Evolutionary conservation across 176 grass and related monocot genomes (phyloP).

Genomic region (Cenchrus americanus): DNA sequence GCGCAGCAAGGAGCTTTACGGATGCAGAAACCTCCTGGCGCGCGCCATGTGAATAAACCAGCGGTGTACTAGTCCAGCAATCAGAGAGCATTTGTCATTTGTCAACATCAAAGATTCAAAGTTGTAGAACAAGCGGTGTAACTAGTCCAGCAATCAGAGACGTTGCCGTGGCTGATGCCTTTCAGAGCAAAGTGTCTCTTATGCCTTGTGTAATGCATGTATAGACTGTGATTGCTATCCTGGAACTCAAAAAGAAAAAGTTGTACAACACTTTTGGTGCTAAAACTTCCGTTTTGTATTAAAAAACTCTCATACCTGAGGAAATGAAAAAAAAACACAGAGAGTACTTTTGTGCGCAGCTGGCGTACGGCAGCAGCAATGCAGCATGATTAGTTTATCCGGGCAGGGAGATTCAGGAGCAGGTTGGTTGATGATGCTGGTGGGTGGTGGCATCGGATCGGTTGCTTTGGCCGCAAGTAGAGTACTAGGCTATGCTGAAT

Average conservation of each 20-base stretch:
- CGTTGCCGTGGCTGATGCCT: too few relatives aligned
- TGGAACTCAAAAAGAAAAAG: too few relatives aligned
- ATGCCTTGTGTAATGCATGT: too few relatives aligned
- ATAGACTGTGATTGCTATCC: too few relatives aligned
- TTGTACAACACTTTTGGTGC: neutral
- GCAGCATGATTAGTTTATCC: constrained; percentile 14
- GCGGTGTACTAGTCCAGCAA: neutral
- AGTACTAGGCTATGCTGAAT: constrained; percentile 2
- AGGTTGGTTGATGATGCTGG: neutral
- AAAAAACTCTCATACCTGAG: neutral
- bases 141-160: too few relatives aligned
- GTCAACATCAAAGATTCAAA: constrained; percentile 22
- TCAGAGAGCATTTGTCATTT: neutral
- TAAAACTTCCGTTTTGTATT: neutral
- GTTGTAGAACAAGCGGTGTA: neutral
- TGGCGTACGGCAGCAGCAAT: neutral
- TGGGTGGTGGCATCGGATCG: neutral
- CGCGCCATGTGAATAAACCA: neutral
- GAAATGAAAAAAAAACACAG: neutral
- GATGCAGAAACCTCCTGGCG: neutral
- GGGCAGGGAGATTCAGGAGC: constrained; percentile 4
- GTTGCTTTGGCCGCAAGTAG: constrained; percentile 22
- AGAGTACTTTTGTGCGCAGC: neutral
- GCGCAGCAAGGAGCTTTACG: neutral
- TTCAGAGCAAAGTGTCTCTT: too few relatives aligned